phyloP scores from a whole-genome alignment of 306 rosid genomes.

The Dicorynia guianensis region DNA sequence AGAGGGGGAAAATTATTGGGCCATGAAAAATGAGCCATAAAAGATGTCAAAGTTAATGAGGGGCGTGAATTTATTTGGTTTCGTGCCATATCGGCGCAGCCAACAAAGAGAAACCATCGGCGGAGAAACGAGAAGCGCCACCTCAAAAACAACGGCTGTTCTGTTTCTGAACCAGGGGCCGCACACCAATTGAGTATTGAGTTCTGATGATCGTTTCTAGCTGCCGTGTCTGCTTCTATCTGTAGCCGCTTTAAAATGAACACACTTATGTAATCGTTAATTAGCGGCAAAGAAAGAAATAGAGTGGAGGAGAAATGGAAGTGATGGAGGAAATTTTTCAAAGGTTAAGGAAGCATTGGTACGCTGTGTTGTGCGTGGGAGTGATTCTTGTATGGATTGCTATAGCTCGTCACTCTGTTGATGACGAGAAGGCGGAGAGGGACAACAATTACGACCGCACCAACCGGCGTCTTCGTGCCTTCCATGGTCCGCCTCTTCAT shows the following conservation, averaged over 20 bases:
- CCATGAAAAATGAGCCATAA: no score
- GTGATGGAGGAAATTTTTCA: slow-evolving; percentile 29
- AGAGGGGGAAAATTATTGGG: no score
- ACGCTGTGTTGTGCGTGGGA: slow-evolving; percentile 56
- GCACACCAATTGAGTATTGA: background rate
- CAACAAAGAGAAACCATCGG: background rate
- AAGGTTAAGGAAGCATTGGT: slow-evolving; percentile 45
- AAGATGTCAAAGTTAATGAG: no score
- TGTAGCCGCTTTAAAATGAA: background rate
- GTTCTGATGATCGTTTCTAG: background rate
- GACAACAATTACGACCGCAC: slow-evolving; percentile 12
- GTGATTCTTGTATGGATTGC: slow-evolving; percentile 44
- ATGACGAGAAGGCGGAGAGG: background rate
- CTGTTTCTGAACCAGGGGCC: background rate
- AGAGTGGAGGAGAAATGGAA: background rate
- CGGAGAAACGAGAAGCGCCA: background rate
- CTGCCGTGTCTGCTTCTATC: no score
- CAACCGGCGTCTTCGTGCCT: slow-evolving; percentile 34
- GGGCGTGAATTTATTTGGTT: no score
- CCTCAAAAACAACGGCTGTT: background rate
- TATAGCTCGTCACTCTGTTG: slow-evolving; percentile 39
- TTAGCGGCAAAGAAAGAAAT: background rate
- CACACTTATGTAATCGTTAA: background rate
- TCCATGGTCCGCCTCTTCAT: slow-evolving; percentile 32
- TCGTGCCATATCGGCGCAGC: no score